Base-by-base conservation (phyloP, 139 green algal species). In the Chlamydomonas eustigma region DNA sequence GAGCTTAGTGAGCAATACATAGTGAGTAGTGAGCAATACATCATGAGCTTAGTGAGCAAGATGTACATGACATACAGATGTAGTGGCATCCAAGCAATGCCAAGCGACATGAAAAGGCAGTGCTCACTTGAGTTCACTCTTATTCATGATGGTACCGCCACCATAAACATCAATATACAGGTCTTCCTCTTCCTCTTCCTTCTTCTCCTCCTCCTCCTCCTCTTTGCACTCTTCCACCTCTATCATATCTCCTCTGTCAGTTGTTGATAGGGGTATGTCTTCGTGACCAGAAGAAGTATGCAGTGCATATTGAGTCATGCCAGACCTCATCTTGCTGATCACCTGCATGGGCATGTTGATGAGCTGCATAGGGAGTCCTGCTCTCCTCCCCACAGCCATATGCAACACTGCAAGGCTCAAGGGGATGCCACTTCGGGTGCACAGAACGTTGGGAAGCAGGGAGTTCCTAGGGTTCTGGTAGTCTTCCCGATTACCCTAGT, bases 321-420 rank as follows among this genome's bases (percentile, higher is more conserved):
- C 74, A 37, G 33, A 28, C 33, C n/a, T 76, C 58, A 88, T 35
- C 63, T 68, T 35, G 52, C 52, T 80, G 30, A 92, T 68, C 18
- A 92, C 81, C 37, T 91, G 82, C 78, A 83, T 78, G 50, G 86
- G 86, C 52, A 89, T 80, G 36, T 84, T 84, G 22, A 92, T 70
- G 37, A 84, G 67, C 18, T 51, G 3, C 8, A 89, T 34, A 12
- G 66, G 73, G 65, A 92, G 80, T 32, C 87, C 88, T 4, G 76
- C 85, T 0, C 76, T 36, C 24, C 50, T 36, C 18, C 75, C 89
- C 36, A 93, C 83, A 68, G 85, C 80, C 12, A 81, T 77, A n/a
- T 91, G 80, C 6, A 92, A 35, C 8, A 89, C 39, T 0, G 80
- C 85, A n/a, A 92, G 76, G 36, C 39, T 81, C 66, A 92, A 89